These are phyloP conservation scores for Paramyrothecium roridum DNA, from an alignment of 2,329 filamentous ascomycete species.

Conservation along the genomic window DNA sequence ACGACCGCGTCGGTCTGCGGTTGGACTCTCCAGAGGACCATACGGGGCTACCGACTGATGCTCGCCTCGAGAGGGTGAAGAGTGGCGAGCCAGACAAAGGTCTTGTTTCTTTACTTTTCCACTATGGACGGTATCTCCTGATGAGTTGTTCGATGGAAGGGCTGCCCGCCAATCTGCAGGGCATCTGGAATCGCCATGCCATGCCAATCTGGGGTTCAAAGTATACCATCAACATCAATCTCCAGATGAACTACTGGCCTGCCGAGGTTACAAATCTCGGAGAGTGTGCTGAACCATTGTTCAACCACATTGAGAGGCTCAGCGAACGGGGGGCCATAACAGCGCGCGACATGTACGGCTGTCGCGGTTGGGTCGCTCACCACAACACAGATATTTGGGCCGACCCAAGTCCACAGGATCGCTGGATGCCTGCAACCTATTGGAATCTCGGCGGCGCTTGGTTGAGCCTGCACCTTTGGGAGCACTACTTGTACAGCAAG, in stretches of 20 bases:
- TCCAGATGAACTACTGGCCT: conserved; percentile 52
- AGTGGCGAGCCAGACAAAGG: neutral
- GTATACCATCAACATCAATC: conserved; percentile 50
- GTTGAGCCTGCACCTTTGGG: conserved; percentile 17
- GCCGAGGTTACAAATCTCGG: conserved; percentile 23
- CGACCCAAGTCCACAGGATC: conserved; percentile 32
- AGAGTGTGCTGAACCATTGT: conserved; percentile 37
- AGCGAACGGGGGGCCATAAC: conserved; percentile 23
- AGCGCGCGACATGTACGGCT: conserved; percentile 32
- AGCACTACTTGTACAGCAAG: conserved; percentile 17
- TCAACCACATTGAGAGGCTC: conserved; percentile 23
- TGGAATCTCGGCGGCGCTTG: conserved; percentile 21
- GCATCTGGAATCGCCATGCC: conserved; percentile 29
- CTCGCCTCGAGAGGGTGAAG: neutral
- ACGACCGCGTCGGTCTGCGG: neutral
- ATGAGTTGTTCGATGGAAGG: conserved; percentile 7
- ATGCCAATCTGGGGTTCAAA: conserved; percentile 40
- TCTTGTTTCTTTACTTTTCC: conserved; percentile 1
- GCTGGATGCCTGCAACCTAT: conserved; percentile 21
- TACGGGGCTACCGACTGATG: neutral
- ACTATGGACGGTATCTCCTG: conserved; percentile 1
- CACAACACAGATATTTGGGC: conserved; percentile 38
- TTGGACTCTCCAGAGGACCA: conserved; percentile 5
- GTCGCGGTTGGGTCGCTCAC: conserved; percentile 30
- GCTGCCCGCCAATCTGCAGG: conserved; percentile 29